Conservation (phyloP, 805 yeast species). For the Clavispora phyllophila region DNA sequence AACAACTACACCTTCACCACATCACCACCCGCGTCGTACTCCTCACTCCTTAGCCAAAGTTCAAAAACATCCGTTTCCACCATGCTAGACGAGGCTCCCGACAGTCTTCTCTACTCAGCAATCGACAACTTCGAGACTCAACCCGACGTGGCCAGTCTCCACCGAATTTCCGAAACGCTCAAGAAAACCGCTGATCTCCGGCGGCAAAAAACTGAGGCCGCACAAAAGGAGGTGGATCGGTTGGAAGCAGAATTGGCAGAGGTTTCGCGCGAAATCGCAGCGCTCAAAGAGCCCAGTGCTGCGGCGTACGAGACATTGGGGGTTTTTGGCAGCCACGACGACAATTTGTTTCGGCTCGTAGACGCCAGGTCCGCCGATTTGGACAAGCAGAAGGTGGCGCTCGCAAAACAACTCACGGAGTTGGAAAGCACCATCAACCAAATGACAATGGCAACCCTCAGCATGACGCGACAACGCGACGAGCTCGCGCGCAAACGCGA, state of each 20-base stretch:
- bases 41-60: too few species aligned
- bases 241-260: slow-evolving; percentile 12
- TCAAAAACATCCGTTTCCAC: not conserved
- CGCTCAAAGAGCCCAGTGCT: slow-evolving; percentile 19
- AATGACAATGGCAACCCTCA: slow-evolving; percentile 28
- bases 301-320: slow-evolving; percentile 18
- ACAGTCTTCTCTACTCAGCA: slow-evolving; percentile 35
- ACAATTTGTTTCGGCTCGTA: slow-evolving; percentile 24
- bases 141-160: slow-evolving; percentile 44
- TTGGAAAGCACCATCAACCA: slow-evolving; percentile 39
- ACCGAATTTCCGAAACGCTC: slow-evolving; percentile 38
- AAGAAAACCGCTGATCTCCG: slow-evolving; percentile 25
- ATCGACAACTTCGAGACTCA: slow-evolving; percentile 47
- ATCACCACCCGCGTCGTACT: too few species aligned
- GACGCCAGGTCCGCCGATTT: slow-evolving; percentile 25
- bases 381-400: slow-evolving; percentile 44
- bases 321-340: slow-evolving; percentile 6
- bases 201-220: slow-evolving; percentile 16
- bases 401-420: slow-evolving; percentile 50
- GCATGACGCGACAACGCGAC: slow-evolving; percentile 32
- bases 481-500: slow-evolving; percentile 27
- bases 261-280: slow-evolving; percentile 15
- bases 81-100: slow-evolving; percentile 31
- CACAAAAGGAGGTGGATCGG: slow-evolving; percentile 8
- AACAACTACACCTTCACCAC: not conserved